Evolutionary conservation across 306 rosid species (phyloP), one percentile per base, ranked within the genome.

Genomic region (Malus sieversii): DNA sequence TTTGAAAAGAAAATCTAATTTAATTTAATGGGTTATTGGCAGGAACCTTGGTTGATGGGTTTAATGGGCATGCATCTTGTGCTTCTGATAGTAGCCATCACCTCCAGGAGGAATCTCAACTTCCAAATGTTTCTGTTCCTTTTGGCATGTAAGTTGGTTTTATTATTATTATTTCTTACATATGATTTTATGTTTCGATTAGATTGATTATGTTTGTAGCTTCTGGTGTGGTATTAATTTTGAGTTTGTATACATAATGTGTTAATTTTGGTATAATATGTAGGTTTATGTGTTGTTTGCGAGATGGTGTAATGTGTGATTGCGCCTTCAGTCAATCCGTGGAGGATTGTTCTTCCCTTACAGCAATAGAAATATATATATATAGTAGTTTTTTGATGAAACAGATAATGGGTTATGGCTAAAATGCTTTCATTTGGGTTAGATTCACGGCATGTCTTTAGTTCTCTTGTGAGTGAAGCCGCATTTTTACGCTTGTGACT

Each of bases 51-150:
- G 96, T 77, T 95, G 70, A 69, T 88, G 42, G 85, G 93, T 59
- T 84, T 95, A 70, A 33, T 88, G 66, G 84, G 86, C 42, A 77
- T 85, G 81, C 89, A 95, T 80, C 69, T 78, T 58, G 62, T 79
- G 55, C 79, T 92, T 82, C 80, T 95, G 79, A 78, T 90, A 42
- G 75, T 79, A 9, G 70, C 72, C 59, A 19, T 95, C 67, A 13
- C 84, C 79, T 85, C 99, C 20, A 88, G 99, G 89, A 95, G 80
- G 88, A 82, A 86, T 46, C 79, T 88, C 71, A 88, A 90, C 83
- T 95, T 95, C 67, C 99, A 92, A 60, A 95, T 95, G 99, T 76
- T 77, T 69, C 74, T 95, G 82, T 95, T 95, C 86, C 89, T 95
- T 72, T 67, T 83, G 29, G 82, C 97, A 74, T 84, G 97, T 92